Evolutionary conservation across 495 filamentous ascomycete species (phyloP), one percentile per base, ranked within the genome.

Genomic region (Arthonia radiata): DNA sequence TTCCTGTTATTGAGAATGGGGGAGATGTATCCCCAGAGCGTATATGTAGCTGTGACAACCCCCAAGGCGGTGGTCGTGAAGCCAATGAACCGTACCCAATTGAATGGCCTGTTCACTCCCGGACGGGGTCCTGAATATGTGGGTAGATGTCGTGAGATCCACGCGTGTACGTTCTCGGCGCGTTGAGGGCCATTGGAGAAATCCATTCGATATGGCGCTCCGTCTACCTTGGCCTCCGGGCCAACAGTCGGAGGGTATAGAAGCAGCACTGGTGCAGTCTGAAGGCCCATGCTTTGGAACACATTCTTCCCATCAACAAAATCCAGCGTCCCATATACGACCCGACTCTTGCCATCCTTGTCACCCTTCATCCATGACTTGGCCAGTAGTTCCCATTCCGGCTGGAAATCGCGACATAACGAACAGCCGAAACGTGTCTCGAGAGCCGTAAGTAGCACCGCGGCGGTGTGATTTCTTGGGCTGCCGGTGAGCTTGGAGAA

Each of bases 211-310:
- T 70, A 30, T n/a, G 86, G 78, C 15, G 67, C 57, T 21, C 49
- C 46, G 23, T 71, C 65, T 18, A 64, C 43, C 36, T 64, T 71
- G 18, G 83, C 76, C 43, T 77, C 61, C 3, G 78, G 76, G n/a
- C 86, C 86, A 24, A 56, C 44, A 14, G 83, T 92, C 13, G 86
- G 83, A 22, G 70, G 77, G 57, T 90, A 94, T 26, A 92, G 42
- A 19, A 83, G 57, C 13, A 99, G 56, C 17, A 94, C 68, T 2
- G 86, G 86, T 10, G 89, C 86, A 19, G 86, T 90, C 68, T 92
- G 83, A 21, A 99, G 65, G 53, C 77, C 73, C 28, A 93, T 83
- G 48, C 74, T 75, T 53, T 92, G 71, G 37, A 99, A 99, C 6
- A 71, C 76, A 4, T 59, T 59, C 43, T 73, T 79, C 12, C 83